Conservation (phyloP, 2,329 filamentous ascomycete species). For the Phialophora macrospora region DNA sequence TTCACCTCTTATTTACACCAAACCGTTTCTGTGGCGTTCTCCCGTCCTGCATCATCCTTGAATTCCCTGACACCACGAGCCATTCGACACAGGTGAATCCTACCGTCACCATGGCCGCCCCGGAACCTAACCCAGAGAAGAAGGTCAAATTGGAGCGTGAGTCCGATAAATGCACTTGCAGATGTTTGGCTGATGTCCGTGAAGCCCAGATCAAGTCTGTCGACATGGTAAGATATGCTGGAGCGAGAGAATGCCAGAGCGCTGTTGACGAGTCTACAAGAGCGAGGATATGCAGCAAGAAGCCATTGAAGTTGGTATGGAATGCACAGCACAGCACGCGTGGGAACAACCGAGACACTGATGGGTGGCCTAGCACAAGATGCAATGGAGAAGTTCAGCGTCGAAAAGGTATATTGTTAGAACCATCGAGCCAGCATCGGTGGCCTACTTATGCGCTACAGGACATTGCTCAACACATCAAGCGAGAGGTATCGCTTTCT, state of each 20-base stretch:
- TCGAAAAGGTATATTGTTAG: constrained; percentile 66
- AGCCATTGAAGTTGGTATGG: constrained; percentile 90
- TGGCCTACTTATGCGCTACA: constrained; percentile 47
- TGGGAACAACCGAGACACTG: not conserved
- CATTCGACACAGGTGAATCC: not conserved
- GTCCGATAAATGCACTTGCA: constrained; percentile 30
- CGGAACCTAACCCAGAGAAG: constrained; percentile 51
- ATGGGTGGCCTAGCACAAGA: constrained; percentile 62
- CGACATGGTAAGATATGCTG: constrained; percentile 74
- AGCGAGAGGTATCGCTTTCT: constrained; percentile 71
- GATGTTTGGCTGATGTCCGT: constrained; percentile 28
- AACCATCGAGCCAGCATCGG: not conserved
- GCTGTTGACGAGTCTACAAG: constrained; percentile 56
- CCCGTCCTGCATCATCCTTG: not conserved
- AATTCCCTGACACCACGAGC: not conserved
- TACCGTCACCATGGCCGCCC: constrained; percentile 28
- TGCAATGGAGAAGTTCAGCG: constrained; percentile 72
- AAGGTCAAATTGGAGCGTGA: constrained; percentile 79
- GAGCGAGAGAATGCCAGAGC: constrained; percentile 22
- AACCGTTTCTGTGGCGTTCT: not conserved
- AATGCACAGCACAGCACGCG: not conserved
- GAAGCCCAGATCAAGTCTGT: constrained; percentile 95
- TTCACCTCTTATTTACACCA: not conserved
- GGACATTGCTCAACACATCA: constrained; percentile 96
- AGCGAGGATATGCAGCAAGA: constrained; percentile 97